phyloP scores from a whole-genome alignment of 352 stramenopile species.

The Bremia lactucae region DNA sequence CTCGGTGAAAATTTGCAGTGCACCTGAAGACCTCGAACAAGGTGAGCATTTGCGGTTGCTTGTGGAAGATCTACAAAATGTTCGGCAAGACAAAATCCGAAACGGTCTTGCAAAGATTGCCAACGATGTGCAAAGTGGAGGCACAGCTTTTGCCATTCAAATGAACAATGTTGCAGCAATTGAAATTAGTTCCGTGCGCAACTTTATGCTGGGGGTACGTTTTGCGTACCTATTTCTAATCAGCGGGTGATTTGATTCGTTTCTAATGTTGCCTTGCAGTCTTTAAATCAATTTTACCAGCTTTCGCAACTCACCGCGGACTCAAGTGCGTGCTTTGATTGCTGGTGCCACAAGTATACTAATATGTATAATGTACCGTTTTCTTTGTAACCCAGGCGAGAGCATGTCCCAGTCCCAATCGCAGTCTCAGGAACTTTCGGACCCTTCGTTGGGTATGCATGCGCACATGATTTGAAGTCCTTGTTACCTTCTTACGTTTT shows the following conservation, averaged over 20 bases:
- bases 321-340: conserved; percentile 14
- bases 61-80: conserved; percentile 81
- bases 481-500: neutral
- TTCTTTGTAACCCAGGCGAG: conserved; percentile 6
- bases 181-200: conserved; percentile 82
- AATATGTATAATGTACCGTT: neutral
- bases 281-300: conserved; percentile 69
- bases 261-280: conserved; percentile 24
- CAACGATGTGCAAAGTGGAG: conserved; percentile 59
- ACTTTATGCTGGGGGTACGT: conserved; percentile 77
- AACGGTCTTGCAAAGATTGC: conserved; percentile 79
- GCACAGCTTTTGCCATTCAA: conserved; percentile 66
- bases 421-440: conserved; percentile 27
- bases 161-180: conserved; percentile 85
- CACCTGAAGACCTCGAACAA: conserved; percentile 74
- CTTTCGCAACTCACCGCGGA: conserved; percentile 47
- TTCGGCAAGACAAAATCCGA: conserved; percentile 85
- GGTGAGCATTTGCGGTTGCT: conserved; percentile 71
- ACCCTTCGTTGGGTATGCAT: conserved; percentile 27
- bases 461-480: neutral
- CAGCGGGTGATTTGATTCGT: neutral
- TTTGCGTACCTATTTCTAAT: neutral
- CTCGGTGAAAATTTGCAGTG: conserved; percentile 23
- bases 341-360: neutral
- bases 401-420: conserved; percentile 17